A percentile compares a stretch with the other conserved stretches of the same genome.
Conservation (phyloP, 768 basidiomycete genomes). For the Harrya chromipes region DNA sequence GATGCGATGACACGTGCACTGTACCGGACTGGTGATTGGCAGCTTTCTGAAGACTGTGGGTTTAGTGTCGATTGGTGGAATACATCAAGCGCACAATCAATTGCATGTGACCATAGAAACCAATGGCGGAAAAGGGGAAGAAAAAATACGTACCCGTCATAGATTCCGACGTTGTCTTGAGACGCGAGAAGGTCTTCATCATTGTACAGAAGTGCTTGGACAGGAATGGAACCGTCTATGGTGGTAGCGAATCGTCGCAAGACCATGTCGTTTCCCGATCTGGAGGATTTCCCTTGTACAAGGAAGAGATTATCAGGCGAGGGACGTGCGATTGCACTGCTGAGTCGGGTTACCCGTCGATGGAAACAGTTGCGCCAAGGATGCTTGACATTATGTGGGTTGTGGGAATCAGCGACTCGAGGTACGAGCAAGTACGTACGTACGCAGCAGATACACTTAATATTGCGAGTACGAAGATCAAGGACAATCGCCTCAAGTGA, state of each 20-base stretch:
- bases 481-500: slow-evolving; percentile 20
- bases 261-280: slow-evolving; percentile 37
- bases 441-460: slow-evolving; percentile 8
- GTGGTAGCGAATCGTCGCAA: slow-evolving; percentile 52
- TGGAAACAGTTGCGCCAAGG: slow-evolving; percentile 3
- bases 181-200: slow-evolving; percentile 75
- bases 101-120: slow-evolving; percentile 17
- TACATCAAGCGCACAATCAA: slow-evolving; percentile 13
- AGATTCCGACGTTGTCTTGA: slow-evolving; percentile 84
- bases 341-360: slow-evolving; percentile 8
- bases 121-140: neutral
- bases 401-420: slow-evolving; percentile 8
- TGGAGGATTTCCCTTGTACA: neutral
- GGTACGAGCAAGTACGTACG: too few species aligned
- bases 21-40: slow-evolving; percentile 74
- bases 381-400: neutral
- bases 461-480: slow-evolving; percentile 3
- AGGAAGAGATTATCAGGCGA: slow-evolving; percentile 6
- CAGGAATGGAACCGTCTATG: slow-evolving; percentile 76
- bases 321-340: slow-evolving; percentile 2
- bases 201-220: slow-evolving; percentile 70
- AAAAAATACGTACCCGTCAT: slow-evolving; percentile 70
- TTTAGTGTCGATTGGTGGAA: slow-evolving; percentile 32
- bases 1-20: slow-evolving; percentile 73
- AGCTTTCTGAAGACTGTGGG: slow-evolving; percentile 73